A percentile compares a stretch with the other conserved stretches of the same genome.
These are phyloP conservation scores for Boletus sensibilis DNA, from an alignment of 768 basidiomycete genomes.

Conservation along the genomic window DNA sequence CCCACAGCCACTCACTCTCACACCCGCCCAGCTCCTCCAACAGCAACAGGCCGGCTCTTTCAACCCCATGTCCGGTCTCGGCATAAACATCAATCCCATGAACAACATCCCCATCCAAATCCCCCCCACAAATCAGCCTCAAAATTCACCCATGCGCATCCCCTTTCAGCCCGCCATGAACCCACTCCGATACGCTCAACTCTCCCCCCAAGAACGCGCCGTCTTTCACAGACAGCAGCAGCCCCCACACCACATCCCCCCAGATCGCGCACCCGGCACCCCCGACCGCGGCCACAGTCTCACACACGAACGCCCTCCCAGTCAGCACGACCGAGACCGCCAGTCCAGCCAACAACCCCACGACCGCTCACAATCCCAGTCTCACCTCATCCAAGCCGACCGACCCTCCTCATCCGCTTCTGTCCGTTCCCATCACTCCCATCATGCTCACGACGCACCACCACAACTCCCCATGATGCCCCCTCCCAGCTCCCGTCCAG, in stretches of 20 bases:
- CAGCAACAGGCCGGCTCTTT: slow-evolving; percentile 32
- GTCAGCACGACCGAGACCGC: slow-evolving; percentile 25
- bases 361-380: slow-evolving; percentile 24
- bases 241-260: slow-evolving; percentile 10
- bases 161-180: slow-evolving; percentile 15
- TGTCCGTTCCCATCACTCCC: slow-evolving; percentile 29
- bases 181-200: slow-evolving; percentile 28
- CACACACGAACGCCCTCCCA: slow-evolving; percentile 26
- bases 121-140: slow-evolving; percentile 18
- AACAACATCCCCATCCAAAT: slow-evolving; percentile 20
- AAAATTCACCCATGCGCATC: slow-evolving; percentile 25
- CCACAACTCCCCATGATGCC: slow-evolving; percentile 21
- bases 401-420: slow-evolving; percentile 30
- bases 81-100: background rate
- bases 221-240: slow-evolving; percentile 32
- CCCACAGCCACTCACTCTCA: slow-evolving; percentile 29
- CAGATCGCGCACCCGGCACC: slow-evolving; percentile 19
- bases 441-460: slow-evolving; percentile 17
- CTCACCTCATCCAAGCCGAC: slow-evolving; percentile 23
- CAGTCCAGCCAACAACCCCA: slow-evolving; percentile 23
- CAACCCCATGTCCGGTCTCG: slow-evolving; percentile 4
- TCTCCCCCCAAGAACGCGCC: slow-evolving; percentile 30
- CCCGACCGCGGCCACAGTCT: slow-evolving; percentile 25
- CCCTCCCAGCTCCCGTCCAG: slow-evolving; percentile 26
- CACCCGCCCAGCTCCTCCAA: slow-evolving; percentile 37